phyloP scores from a whole-genome alignment of 352 stramenopile species.

The Thalassiosira mediterranea region DNA sequence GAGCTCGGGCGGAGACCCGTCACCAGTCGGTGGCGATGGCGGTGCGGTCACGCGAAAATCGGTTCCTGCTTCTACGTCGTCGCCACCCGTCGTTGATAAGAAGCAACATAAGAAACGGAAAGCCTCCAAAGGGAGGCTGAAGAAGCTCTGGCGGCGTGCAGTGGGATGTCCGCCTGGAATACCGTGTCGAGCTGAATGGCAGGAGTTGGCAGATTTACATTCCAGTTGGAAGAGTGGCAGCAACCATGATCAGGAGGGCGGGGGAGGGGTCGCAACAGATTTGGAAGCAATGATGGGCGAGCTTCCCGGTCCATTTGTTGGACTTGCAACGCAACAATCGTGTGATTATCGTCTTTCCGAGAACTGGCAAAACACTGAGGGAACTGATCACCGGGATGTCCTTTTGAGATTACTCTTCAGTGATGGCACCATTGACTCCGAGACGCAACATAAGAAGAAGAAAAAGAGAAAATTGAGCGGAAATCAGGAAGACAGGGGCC shows the following conservation, averaged over 20 bases:
- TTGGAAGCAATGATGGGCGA: constrained; percentile 13
- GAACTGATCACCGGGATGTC: constrained; percentile 70
- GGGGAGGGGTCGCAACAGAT: constrained; percentile 7
- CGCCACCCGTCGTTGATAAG: constrained; percentile 19
- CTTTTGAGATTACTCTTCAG: constrained; percentile 54
- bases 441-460: constrained; percentile 29
- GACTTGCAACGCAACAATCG: constrained; percentile 16
- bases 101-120: constrained; percentile 56
- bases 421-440: constrained; percentile 11
- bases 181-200: constrained; percentile 39
- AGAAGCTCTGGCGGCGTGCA: constrained; percentile 66
- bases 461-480: constrained; percentile 33
- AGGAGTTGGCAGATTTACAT: constrained; percentile 46
- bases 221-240: constrained; percentile 29
- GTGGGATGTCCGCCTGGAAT: constrained; percentile 36
- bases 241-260: constrained; percentile 18
- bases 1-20: too few relatives aligned
- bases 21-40: too few relatives aligned
- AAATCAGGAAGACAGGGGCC: neutral
- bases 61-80: too few relatives aligned
- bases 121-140: constrained; percentile 54
- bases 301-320: constrained; percentile 52
- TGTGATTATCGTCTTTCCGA: constrained; percentile 34
- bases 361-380: constrained; percentile 61
- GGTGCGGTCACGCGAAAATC: too few relatives aligned